phyloP scores from a whole-genome alignment of 805 yeast species.

The Nakazawaea siamensis region DNA sequence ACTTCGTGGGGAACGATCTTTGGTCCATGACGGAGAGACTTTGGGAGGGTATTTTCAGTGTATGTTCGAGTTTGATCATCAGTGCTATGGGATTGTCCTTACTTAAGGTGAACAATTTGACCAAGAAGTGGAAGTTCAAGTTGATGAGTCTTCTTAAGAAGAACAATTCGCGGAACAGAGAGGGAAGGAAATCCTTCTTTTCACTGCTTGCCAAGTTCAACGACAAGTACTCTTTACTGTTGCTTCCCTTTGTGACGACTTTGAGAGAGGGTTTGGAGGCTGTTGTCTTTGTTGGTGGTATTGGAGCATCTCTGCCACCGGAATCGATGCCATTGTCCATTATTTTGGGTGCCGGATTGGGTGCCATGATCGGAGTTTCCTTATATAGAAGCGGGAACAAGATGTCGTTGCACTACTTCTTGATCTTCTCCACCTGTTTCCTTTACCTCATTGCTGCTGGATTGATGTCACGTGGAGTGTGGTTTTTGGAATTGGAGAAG shows the following conservation, averaged over 20 bases:
- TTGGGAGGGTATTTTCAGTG: conserved; percentile 82
- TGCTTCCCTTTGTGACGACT: conserved; percentile 72
- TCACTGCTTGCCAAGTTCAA: conserved; percentile 22
- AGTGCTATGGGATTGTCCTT: conserved; percentile 84
- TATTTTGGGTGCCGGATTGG: conserved; percentile 47
- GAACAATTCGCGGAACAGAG: conserved; percentile 9
- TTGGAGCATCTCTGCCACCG: conserved; percentile 66
- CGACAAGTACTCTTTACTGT: conserved; percentile 50
- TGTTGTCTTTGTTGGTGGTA: conserved; percentile 85
- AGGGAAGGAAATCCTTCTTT: conserved; percentile 7
- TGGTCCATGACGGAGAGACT: conserved; percentile 85
- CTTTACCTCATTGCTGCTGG: conserved; percentile 85
- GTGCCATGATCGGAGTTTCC: conserved; percentile 54
- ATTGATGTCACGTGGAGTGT: conserved; percentile 74
- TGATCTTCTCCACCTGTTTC: conserved; percentile 71
- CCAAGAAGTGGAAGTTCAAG: conserved; percentile 72
- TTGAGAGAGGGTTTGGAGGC: conserved; percentile 89
- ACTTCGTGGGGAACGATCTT: conserved; percentile 70
- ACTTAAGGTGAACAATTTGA: conserved; percentile 70
- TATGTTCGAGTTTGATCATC: conserved; percentile 70
- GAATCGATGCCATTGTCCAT: conserved; percentile 60
- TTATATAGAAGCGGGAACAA: conserved; percentile 77
- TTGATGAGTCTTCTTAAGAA: conserved; percentile 18
- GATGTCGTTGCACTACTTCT: conserved; percentile 64
- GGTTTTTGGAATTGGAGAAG: conserved; percentile 79